phyloP scores from a whole-genome alignment of 768 basidiomycete genomes.

The Phanerochaete sordida region DNA sequence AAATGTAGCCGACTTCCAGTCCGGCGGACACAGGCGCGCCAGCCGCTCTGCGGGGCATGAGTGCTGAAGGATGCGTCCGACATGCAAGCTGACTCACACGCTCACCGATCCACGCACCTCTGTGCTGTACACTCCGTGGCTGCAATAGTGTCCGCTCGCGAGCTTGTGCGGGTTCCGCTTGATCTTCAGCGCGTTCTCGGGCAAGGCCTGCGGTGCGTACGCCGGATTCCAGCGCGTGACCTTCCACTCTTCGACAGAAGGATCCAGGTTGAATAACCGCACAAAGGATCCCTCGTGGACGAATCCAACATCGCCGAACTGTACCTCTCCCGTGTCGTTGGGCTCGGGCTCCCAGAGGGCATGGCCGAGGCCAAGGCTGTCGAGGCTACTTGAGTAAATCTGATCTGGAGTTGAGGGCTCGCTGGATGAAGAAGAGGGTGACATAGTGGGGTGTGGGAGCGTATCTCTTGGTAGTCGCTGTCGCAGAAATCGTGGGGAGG shows the following conservation, averaged over 20 bases:
- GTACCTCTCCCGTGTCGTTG: background rate
- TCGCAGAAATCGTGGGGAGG: too few relatives aligned
- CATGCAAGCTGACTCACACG: too few relatives aligned
- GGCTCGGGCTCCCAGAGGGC: background rate
- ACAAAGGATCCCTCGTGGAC: background rate
- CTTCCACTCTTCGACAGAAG: background rate
- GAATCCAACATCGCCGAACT: background rate
- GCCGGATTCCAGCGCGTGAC: background rate
- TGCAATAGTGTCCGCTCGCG: too few relatives aligned
- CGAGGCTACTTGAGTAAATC: background rate
- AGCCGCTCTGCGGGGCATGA: too few relatives aligned
- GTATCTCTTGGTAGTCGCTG: background rate
- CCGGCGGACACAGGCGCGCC: background rate
- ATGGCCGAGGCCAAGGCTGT: background rate
- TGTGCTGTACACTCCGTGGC: too few relatives aligned
- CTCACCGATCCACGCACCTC: too few relatives aligned
- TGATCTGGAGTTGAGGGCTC: background rate
- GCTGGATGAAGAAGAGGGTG: background rate
- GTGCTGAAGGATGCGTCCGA: too few relatives aligned
- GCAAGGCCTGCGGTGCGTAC: background rate
- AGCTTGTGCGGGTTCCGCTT: too few relatives aligned
- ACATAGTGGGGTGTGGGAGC: background rate
- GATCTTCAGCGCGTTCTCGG: background rate
- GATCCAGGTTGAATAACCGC: background rate
- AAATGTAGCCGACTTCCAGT: background rate